These are phyloP conservation scores for Zelopaecilomyces penicillatus DNA, from an alignment of 2,329 filamentous ascomycete species.

Conservation along the genomic window DNA sequence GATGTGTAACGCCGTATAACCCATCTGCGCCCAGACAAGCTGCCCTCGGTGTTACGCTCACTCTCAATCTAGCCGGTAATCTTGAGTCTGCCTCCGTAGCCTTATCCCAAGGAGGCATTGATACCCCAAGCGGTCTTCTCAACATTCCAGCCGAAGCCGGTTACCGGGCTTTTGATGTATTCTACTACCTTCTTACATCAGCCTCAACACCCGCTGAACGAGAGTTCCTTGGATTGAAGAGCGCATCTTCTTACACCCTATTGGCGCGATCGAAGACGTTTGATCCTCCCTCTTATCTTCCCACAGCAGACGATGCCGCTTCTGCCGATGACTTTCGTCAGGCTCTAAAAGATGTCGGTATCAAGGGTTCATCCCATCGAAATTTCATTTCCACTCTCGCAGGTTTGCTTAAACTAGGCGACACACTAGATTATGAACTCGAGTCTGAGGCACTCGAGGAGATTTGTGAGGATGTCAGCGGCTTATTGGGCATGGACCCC, in stretches of 20 bases:
- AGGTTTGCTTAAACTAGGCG: conserved; percentile 82
- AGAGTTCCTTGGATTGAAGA: conserved; percentile 76
- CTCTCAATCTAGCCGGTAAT: conserved; percentile 71
- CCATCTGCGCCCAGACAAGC: conserved; percentile 75
- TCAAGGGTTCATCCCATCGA: conserved; percentile 76
- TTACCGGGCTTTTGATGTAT: conserved; percentile 91
- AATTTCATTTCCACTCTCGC: conserved; percentile 80
- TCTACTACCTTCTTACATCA: conserved; percentile 93
- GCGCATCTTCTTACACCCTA: conserved; percentile 67
- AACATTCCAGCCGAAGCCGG: conserved; percentile 72
- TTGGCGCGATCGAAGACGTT: conserved; percentile 81
- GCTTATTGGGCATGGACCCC: conserved; percentile 77
- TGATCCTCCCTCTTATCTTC: conserved; percentile 76
- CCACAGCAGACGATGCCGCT: conserved; percentile 85
- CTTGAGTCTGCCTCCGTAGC: conserved; percentile 68
- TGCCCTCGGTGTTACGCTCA: conserved; percentile 72
- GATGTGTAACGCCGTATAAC: conserved; percentile 81
- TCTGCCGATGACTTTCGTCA: conserved; percentile 87
- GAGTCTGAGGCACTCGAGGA: conserved; percentile 80
- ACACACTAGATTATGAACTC: conserved; percentile 75
- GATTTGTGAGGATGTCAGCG: conserved; percentile 82
- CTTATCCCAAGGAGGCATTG: conserved; percentile 79
- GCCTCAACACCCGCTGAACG: conserved; percentile 81
- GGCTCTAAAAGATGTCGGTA: conserved; percentile 82
- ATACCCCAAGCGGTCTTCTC: conserved; percentile 71